phyloP scores from a whole-genome alignment of 2,329 filamentous ascomycete genomes.

The Cephalotrichum gorgonifer region DNA sequence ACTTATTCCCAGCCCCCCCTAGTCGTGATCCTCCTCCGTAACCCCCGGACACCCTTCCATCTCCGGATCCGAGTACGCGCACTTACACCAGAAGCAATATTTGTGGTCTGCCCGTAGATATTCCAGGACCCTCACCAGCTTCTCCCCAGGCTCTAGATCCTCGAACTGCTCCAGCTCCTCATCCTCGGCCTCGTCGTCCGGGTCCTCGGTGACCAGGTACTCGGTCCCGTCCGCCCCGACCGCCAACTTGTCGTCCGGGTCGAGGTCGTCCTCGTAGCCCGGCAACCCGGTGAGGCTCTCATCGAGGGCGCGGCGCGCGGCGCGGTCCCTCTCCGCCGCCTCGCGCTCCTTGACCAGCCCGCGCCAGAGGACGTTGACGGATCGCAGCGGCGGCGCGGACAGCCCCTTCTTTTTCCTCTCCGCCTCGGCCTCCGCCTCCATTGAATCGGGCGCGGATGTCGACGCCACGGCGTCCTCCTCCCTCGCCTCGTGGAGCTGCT shows the following conservation, averaged over 20 bases:
- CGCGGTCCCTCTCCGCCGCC: slow-evolving; percentile 61
- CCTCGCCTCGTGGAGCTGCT: slow-evolving; percentile 58
- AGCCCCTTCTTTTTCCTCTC: slow-evolving; percentile 18
- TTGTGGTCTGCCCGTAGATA: slow-evolving; percentile 60
- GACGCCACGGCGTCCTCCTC: slow-evolving; percentile 8
- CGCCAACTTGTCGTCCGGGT: slow-evolving; percentile 61
- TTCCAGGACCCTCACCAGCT: slow-evolving; percentile 53
- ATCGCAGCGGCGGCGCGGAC: slow-evolving; percentile 35
- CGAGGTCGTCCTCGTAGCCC: slow-evolving; percentile 57
- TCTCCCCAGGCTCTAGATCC: slow-evolving; percentile 53
- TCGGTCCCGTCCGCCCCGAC: slow-evolving; percentile 46
- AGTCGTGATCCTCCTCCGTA: slow-evolving; percentile 68
- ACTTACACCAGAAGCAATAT: slow-evolving; percentile 98
- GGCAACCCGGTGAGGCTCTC: slow-evolving; percentile 55
- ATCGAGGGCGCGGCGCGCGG: slow-evolving; percentile 57
- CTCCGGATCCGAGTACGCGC: slow-evolving; percentile 56
- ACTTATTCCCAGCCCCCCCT: neutral
- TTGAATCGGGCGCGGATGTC: slow-evolving; percentile 10
- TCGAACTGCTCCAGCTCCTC: slow-evolving; percentile 73
- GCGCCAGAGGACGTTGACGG: slow-evolving; percentile 71
- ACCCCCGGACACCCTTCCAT: slow-evolving; percentile 87
- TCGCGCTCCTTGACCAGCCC: slow-evolving; percentile 60
- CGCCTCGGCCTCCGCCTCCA: slow-evolving; percentile 11
- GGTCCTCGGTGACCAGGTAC: slow-evolving; percentile 52
- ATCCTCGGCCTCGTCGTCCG: slow-evolving; percentile 62